Percentiles rank a stretch among this genome's conserved stretches.
Conservation (phyloP, 208 protist species). For the Crithidia bombi region DNA sequence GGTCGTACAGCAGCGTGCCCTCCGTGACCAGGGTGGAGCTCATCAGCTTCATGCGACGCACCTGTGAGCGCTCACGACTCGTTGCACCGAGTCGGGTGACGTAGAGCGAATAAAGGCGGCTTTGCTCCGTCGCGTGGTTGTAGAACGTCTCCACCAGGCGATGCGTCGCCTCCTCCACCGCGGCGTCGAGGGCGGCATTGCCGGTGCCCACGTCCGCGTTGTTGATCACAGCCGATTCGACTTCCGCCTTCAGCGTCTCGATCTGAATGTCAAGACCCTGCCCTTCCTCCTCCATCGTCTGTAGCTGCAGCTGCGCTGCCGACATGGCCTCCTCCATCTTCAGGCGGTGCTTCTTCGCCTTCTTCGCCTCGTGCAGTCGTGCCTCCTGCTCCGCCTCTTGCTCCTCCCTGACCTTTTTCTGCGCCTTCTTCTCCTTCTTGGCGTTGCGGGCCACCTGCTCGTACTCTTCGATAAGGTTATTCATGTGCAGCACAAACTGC, state of each 20-base stretch:
- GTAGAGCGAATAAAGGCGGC: conserved; percentile 64
- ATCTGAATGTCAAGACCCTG: conserved; percentile 36
- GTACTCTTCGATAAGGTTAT: conserved; percentile 86
- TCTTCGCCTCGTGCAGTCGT: conserved; percentile 75
- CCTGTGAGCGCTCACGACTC: conserved; percentile 58
- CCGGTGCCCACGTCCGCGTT: conserved; percentile 18
- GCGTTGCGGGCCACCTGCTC: conserved; percentile 48
- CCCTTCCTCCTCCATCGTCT: conserved; percentile 33
- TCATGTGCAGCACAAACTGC: conserved; percentile 77
- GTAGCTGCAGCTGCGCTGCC: conserved; percentile 34
- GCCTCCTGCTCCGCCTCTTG: conserved; percentile 55
- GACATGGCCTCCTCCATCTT: conserved; percentile 64
- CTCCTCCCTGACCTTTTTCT: conserved; percentile 69
- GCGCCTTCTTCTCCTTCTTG: conserved; percentile 82
- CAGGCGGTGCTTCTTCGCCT: conserved; percentile 79
- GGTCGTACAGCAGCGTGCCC: conserved; percentile 74
- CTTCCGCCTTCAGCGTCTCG: conserved; percentile 12
- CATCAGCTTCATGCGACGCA: conserved; percentile 75
- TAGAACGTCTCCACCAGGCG: conserved; percentile 65
- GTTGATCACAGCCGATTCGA: neutral
- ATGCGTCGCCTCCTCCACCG: conserved; percentile 63
- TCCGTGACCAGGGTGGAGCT: conserved; percentile 79
- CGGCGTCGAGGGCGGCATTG: conserved; percentile 26
- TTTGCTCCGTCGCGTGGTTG: conserved; percentile 59
- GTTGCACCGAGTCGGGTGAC: conserved; percentile 65